Percentiles rank a stretch among this genome's conserved stretches.
Conservation (phyloP, 2,329 filamentous ascomycete species). For the Alternaria incomplexa region DNA sequence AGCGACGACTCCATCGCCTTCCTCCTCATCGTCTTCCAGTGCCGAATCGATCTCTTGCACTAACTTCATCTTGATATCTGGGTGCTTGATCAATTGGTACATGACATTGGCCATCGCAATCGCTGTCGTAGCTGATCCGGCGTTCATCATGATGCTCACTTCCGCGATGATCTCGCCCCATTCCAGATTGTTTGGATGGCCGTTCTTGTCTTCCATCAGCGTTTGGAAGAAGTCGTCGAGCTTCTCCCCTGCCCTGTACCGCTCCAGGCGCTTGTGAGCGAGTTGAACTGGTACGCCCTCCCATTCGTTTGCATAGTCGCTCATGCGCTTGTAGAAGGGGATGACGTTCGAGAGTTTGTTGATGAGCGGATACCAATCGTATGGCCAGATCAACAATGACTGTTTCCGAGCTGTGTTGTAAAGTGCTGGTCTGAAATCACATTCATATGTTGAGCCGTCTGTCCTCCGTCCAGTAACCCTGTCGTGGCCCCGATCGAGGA, state of each 20-base stretch:
- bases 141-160: constrained; percentile 58
- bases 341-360: constrained; percentile 57
- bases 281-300: constrained; percentile 58
- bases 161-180: constrained; percentile 66
- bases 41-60: constrained; percentile 37
- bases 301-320: constrained; percentile 51
- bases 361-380: constrained; percentile 58
- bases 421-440: constrained; percentile 56
- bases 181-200: constrained; percentile 56
- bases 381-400: constrained; percentile 58
- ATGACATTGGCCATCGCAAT: constrained; percentile 62
- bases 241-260: constrained; percentile 60
- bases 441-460: constrained; percentile 56
- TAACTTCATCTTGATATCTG: constrained; percentile 35
- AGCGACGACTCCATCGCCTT: constrained; percentile 30
- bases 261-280: constrained; percentile 51
- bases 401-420: constrained; percentile 60
- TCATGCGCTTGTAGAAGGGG: constrained; percentile 52
- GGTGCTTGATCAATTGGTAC: constrained; percentile 60
- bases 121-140: constrained; percentile 60
- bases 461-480: constrained; percentile 51
- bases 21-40: constrained; percentile 34
- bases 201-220: constrained; percentile 60
- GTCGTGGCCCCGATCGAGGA: constrained; percentile 59
- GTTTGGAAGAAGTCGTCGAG: constrained; percentile 65